Conservation (phyloP, 345 rosid genomes). For the Hypericum androsaemum region DNA sequence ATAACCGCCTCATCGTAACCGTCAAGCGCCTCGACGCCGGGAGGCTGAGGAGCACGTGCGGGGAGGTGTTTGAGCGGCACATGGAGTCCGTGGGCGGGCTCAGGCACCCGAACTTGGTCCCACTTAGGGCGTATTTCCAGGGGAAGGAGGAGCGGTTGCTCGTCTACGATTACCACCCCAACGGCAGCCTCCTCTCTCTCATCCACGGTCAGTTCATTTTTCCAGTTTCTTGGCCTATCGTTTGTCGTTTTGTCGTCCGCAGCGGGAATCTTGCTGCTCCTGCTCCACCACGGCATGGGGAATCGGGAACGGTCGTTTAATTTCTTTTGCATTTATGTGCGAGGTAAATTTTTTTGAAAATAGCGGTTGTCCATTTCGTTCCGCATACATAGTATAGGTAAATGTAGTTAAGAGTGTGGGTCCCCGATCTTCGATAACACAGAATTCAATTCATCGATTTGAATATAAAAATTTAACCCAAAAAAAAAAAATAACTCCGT, state of each 20-base stretch:
- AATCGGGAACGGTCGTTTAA: conserved; percentile 2
- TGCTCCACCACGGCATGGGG: conserved; percentile 14
- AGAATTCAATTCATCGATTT: too few species aligned
- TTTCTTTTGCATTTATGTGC: too few species aligned
- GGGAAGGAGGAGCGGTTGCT: conserved; percentile 77
- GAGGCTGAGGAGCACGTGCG: conserved; percentile 45
- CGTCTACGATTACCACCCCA: conserved; percentile 77
- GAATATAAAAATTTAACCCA: too few species aligned
- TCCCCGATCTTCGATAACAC: too few species aligned
- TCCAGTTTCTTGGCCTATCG: conserved; percentile 1
- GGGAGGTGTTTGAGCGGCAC: conserved; percentile 60
- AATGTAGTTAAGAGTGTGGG: too few species aligned
- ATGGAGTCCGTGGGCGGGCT: conserved; percentile 96
- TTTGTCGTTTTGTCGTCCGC: conserved; percentile 1
- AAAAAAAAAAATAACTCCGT: too few species aligned
- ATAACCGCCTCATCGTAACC: conserved; percentile 59
- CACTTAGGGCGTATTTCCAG: conserved; percentile 76
- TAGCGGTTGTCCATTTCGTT: too few species aligned
- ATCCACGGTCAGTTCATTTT: conserved; percentile 48
- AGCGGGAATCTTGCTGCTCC: conserved; percentile 22
- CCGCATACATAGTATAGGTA: too few species aligned
- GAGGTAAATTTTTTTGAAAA: too few species aligned
- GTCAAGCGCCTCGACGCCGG: conserved; percentile 73
- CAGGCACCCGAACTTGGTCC: conserved; percentile 85
- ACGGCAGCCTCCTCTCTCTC: conserved; percentile 81